Evolutionary conservation across 257 asterid species (phyloP).

Genomic region (Leptodermis oblonga): DNA sequence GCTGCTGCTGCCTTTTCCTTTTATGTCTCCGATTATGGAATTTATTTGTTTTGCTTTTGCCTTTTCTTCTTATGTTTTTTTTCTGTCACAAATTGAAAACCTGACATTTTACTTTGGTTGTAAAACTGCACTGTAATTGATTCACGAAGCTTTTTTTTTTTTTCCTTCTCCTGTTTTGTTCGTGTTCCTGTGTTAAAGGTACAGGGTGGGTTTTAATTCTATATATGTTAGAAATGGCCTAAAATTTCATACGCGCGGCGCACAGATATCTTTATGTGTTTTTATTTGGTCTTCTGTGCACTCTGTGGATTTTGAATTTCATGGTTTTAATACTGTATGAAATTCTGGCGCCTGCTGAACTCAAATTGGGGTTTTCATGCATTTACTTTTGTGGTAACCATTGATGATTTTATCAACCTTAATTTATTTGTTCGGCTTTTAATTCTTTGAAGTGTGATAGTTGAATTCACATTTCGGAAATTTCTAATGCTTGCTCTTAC

Average conservation of each 20-base stretch:
- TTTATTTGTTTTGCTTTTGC: not conserved
- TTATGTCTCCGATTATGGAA: not conserved
- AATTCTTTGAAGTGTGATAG: not conserved
- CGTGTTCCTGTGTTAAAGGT: not conserved
- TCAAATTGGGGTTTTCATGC: not conserved
- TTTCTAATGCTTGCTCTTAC: not conserved
- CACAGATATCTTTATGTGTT: not conserved
- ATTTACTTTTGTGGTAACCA: not conserved
- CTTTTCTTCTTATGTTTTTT: not conserved
- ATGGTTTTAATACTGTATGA: conserved; percentile 5
- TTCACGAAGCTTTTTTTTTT: not conserved
- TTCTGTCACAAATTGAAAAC: not conserved
- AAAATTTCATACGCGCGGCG: not conserved
- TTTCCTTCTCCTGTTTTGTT: not conserved
- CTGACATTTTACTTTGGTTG: not conserved
- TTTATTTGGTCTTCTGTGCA: not conserved
- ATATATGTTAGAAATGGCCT: not conserved
- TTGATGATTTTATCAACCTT: not conserved
- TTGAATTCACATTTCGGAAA: not conserved
- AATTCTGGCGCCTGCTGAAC: not conserved
- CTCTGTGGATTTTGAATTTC: not conserved
- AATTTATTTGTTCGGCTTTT: not conserved
- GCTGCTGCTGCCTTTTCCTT: not conserved
- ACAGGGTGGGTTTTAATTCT: not conserved
- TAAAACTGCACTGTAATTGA: not conserved